Evolutionary conservation across 1,284 basidiomycete species (phyloP), one percentile per base, ranked within the genome.

Genomic region (Pisolithus thermaeus): DNA sequence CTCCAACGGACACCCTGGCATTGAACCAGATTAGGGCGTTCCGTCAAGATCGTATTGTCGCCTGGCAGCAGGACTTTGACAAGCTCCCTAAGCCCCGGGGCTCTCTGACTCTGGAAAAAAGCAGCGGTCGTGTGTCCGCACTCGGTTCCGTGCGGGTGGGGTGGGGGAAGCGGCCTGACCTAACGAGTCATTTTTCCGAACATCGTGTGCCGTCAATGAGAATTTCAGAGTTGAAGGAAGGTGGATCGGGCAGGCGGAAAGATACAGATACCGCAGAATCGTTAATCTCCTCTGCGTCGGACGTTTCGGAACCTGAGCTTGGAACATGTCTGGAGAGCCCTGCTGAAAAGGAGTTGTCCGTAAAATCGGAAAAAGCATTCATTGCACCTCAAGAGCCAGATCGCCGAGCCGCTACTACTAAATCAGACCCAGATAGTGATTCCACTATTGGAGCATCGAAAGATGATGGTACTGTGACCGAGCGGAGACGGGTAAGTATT

Each of bases 41-140:
- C 52, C 78, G 95, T 40, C 95, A 97, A 70, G 92, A 97, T 63
- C 90, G 89, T 68, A 93, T 97, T 48, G 92, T 97, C n/a, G 90
- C 90, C 40, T 98, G 95, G 92, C 94, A 97, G 64, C 79, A 81
- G 52, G 88, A 92, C 61, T 92, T 94, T 62, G 86, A 90, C 61
- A 78, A 78, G 50, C 72, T 83, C 52, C 87, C 85, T 3, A 88
- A 84, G 61, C 80, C 81, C 3, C 78, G 80, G 38, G 51, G 61
- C 53, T 73, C 57, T 51, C 63, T 14, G 74, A 75, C 68, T 1
- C 55, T 68, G 12, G 80, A 81, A 52, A 77, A 78, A 57, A 73
- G 67, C 49, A 70, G 69, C 39, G 79, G 79, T 51, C 73, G 79
- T 54, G 61, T 75, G 4, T 85, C 86, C 25, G 75, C 83, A 0